Evolutionary conservation across 164 flowering plant species (phyloP).

Genomic region (Macadamia integrifolia): DNA sequence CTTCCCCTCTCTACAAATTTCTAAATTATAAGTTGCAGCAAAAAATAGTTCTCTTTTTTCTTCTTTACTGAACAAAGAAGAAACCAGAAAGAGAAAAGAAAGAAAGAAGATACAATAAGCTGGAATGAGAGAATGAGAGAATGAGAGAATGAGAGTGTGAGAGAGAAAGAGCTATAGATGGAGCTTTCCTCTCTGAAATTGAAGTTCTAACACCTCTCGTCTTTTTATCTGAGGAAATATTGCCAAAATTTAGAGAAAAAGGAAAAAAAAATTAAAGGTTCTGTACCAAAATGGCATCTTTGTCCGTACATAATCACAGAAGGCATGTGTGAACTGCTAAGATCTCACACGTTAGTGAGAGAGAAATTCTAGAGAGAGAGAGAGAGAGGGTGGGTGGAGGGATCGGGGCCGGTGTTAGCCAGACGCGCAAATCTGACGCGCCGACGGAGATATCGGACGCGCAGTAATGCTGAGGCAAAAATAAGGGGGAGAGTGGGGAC

Average conservation of each 20-base stretch:
- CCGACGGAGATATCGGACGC: no score
- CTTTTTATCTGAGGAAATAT: not conserved
- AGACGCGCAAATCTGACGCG: no score
- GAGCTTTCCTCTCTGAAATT: not conserved
- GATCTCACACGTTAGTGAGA: no score
- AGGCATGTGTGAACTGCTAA: no score
- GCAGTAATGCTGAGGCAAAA: no score
- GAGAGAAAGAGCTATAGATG: not conserved
- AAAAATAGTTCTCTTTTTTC: not conserved
- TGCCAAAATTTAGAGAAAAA: no score
- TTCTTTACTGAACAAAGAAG: not conserved
- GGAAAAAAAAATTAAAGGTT: not conserved
- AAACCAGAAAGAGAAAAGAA: not conserved
- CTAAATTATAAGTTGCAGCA: not conserved
- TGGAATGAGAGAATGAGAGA: not conserved
- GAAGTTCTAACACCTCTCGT: not conserved
- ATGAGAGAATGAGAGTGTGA: not conserved
- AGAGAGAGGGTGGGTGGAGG: no score
- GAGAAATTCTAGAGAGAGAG: no score
- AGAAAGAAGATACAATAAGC: not conserved
- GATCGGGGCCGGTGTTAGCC: no score
- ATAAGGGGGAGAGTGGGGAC: no score
- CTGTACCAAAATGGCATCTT: not conserved
- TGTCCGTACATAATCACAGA: not conserved
- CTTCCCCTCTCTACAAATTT: not conserved